Conservation (phyloP, 2,329 filamentous ascomycete species). For the Coniochaeta pulveracea region DNA sequence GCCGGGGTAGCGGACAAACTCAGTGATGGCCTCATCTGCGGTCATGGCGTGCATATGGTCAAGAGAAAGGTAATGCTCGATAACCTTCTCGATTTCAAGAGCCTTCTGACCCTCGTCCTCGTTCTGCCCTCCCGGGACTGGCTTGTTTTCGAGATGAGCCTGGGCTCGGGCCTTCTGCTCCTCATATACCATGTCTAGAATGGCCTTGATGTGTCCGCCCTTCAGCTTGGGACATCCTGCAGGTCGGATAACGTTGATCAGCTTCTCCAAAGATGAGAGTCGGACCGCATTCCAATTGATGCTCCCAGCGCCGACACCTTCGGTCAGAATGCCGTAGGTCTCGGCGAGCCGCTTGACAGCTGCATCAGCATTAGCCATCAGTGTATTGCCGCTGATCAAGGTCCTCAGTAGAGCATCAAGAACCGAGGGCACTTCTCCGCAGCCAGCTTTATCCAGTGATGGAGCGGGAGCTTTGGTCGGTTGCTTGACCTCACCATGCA, state of each 20-base stretch:
- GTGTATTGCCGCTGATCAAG: slow-evolving; percentile 38
- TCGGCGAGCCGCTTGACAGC: slow-evolving; percentile 55
- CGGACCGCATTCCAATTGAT: slow-evolving; percentile 67
- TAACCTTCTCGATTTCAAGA: slow-evolving; percentile 42
- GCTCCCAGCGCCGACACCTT: slow-evolving; percentile 56
- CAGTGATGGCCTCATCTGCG: slow-evolving; percentile 35
- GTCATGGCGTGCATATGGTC: slow-evolving; percentile 35
- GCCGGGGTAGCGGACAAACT: slow-evolving; percentile 37
- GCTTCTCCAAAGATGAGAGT: slow-evolving; percentile 40
- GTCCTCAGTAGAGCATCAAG: slow-evolving; percentile 43
- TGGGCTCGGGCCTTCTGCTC: slow-evolving; percentile 43
- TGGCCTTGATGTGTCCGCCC: slow-evolving; percentile 60
- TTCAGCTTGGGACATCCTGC: slow-evolving; percentile 65
- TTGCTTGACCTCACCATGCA: slow-evolving; percentile 53
- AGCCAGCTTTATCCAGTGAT: slow-evolving; percentile 59
- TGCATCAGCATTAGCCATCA: slow-evolving; percentile 41
- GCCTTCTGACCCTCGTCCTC: slow-evolving; percentile 37
- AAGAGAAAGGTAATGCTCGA: slow-evolving; percentile 46
- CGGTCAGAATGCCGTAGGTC: slow-evolving; percentile 49
- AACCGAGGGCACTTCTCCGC: slow-evolving; percentile 43
- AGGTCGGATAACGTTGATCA: slow-evolving; percentile 57
- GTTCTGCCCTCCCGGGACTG: slow-evolving; percentile 27
- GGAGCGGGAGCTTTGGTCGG: slow-evolving; percentile 60
- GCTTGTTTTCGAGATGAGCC: slow-evolving; percentile 31
- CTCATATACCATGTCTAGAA: slow-evolving; percentile 59